phyloP scores from a whole-genome alignment of 768 basidiomycete genomes.

The Kwoniella newhampshirensis region DNA sequence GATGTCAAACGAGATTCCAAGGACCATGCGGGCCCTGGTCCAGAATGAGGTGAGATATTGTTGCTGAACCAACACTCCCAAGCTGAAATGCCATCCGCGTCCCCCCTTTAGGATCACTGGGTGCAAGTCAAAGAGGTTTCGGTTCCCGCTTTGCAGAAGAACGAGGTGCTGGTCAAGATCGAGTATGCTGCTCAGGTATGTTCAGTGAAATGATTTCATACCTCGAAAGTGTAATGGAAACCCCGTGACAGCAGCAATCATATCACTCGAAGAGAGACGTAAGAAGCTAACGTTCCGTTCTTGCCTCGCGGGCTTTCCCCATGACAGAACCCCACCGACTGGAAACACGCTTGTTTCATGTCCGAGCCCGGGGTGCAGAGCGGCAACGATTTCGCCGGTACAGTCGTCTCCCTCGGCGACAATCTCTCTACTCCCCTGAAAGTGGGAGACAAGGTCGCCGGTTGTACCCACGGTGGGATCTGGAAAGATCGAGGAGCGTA shows the following conservation, averaged over 20 bases:
- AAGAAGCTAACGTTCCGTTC: background rate
- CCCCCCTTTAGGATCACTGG: conserved; percentile 24
- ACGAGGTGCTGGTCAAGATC: conserved; percentile 43
- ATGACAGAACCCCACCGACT: conserved; percentile 39
- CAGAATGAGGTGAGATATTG: conserved; percentile 27
- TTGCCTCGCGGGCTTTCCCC: background rate
- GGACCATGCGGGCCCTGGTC: conserved; percentile 40
- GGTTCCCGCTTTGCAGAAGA: conserved; percentile 34
- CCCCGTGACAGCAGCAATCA: too few species aligned
- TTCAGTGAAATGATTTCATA: too few species aligned
- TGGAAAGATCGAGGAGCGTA: conserved; percentile 40
- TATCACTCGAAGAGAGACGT: too few species aligned
- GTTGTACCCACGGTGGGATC: conserved; percentile 39
- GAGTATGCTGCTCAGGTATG: conserved; percentile 39
- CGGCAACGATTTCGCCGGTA: conserved; percentile 44
- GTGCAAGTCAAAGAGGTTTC: conserved; percentile 30
- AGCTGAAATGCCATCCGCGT: conserved; percentile 12
- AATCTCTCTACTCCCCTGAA: conserved; percentile 17
- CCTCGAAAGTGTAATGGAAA: too few species aligned
- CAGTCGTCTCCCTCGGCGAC: conserved; percentile 33
- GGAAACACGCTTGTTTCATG: conserved; percentile 36
- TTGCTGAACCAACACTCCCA: too few species aligned
- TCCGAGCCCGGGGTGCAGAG: conserved; percentile 29
- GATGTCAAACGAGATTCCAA: conserved; percentile 25
- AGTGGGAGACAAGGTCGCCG: conserved; percentile 41